These are phyloP conservation scores for Alisma plantagoaquatica DNA, from an alignment of 106 monocot species.

Conservation along the genomic window DNA sequence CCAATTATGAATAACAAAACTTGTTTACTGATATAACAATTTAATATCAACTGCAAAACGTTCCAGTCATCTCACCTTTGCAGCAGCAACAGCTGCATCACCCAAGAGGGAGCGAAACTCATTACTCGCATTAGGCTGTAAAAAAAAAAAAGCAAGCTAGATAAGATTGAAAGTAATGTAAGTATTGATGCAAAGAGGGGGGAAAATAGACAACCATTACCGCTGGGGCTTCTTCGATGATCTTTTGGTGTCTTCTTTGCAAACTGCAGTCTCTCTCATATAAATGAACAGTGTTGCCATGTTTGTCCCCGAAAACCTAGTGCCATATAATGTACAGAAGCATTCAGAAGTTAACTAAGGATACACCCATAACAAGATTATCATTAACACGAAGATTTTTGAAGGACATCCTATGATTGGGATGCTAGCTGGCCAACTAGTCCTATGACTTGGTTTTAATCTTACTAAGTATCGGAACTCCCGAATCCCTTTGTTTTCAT, in stretches of 20 bases:
- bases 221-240: constrained; percentile 99
- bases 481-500: no score
- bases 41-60: no score
- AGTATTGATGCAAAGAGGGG: neutral
- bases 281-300: constrained; percentile 86
- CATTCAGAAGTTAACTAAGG: no score
- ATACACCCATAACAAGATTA: no score
- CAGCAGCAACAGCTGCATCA: constrained; percentile 96
- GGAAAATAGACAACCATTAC: constrained; percentile 49
- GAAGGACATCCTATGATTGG: no score
- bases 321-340: neutral
- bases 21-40: no score
- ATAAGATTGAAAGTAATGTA: constrained; percentile 14
- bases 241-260: constrained; percentile 99
- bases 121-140: constrained; percentile 82
- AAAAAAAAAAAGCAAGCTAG: constrained; percentile 19
- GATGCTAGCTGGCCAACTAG: no score
- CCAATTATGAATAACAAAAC: no score
- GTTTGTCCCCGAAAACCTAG: constrained; percentile 96
- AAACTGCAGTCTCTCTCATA: constrained; percentile 98
- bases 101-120: constrained; percentile 89
- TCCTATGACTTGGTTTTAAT: no score
- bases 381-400: no score
- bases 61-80: no score
- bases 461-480: no score